Conservation (phyloP, 1,139 yeast species). For the Yamadazyma jaroonii region DNA sequence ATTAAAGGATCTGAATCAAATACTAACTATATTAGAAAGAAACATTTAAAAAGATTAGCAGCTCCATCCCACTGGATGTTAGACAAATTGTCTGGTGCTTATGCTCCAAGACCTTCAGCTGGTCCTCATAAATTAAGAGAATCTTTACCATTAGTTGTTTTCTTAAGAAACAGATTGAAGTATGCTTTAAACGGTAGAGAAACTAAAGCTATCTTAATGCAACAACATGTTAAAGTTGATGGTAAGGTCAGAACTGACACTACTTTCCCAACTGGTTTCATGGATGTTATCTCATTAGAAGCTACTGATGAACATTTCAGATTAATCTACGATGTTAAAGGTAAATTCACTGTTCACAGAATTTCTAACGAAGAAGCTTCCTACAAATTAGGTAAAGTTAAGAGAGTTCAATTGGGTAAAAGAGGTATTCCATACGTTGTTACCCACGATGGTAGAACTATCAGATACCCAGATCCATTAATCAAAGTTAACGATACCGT, state of each 20-base stretch:
- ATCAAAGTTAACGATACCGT: constrained; percentile 97
- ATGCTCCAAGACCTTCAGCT: constrained; percentile 99
- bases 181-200: constrained; percentile 99
- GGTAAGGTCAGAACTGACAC: constrained; percentile 99
- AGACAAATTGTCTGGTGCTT: constrained; percentile 99
- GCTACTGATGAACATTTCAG: constrained; percentile 99
- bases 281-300: constrained; percentile 96
- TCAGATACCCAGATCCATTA: constrained; percentile 98
- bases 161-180: constrained; percentile 99
- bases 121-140: constrained; percentile 99
- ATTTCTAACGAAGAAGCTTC: constrained; percentile 97
- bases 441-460: constrained; percentile 99
- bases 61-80: constrained; percentile 99
- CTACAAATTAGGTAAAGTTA: constrained; percentile 97
- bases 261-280: constrained; percentile 99
- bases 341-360: constrained; percentile 99
- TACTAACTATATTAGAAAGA: constrained; percentile 18
- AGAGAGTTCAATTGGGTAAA: constrained; percentile 97
- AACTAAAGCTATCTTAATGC: constrained; percentile 98
- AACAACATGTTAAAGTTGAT: constrained; percentile 98
- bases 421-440: constrained; percentile 97
- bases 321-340: constrained; percentile 96
- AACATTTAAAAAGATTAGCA: constrained; percentile 45
- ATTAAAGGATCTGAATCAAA: neutral
- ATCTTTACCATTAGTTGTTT: constrained; percentile 96